These are phyloP conservation scores for Jamesozyma lodderae DNA, from an alignment of 805 yeast species.

Conservation along the genomic window DNA sequence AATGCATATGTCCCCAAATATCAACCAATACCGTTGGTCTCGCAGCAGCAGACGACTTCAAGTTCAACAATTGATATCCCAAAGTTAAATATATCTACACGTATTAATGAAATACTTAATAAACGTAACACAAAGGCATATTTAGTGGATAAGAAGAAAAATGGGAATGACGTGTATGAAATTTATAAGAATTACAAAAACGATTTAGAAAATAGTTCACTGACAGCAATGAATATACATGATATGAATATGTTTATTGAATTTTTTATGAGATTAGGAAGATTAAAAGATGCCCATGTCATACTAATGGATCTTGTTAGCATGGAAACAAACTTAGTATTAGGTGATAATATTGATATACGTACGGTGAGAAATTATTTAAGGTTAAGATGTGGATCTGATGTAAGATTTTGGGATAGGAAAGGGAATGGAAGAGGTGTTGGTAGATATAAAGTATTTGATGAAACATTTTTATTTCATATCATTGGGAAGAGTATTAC, in stretches of 20 bases:
- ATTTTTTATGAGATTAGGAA: constrained; percentile 7
- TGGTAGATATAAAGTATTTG: constrained; percentile 8
- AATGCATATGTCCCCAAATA: too few relatives aligned
- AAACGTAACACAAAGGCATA: too few relatives aligned
- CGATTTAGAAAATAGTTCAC: background rate
- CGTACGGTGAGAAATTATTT: constrained; percentile 15
- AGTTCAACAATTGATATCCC: too few relatives aligned
- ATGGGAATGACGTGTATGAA: too few relatives aligned
- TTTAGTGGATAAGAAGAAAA: too few relatives aligned
- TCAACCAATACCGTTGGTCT: too few relatives aligned
- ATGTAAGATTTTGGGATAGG: constrained; percentile 14
- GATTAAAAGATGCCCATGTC: constrained; percentile 18
- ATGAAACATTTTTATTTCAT: constrained; percentile 9
- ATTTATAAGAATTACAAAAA: background rate
- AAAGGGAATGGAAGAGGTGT: constrained; percentile 6
- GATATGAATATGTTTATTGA: constrained; percentile 6
- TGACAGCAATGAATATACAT: background rate
- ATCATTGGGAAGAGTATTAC: constrained; percentile 9
- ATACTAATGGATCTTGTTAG: constrained; percentile 13
- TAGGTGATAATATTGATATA: constrained; percentile 8
- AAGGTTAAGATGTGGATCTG: constrained; percentile 24
- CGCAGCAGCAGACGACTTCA: too few relatives aligned
- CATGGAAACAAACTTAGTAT: constrained; percentile 2
- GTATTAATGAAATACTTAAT: too few relatives aligned
- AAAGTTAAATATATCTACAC: too few relatives aligned